A percentile compares a stretch with the other conserved stretches of the same genome.
Evolutionary conservation across 768 basidiomycete genomes (phyloP).

Genomic region (Phylloporus arenicola): DNA sequence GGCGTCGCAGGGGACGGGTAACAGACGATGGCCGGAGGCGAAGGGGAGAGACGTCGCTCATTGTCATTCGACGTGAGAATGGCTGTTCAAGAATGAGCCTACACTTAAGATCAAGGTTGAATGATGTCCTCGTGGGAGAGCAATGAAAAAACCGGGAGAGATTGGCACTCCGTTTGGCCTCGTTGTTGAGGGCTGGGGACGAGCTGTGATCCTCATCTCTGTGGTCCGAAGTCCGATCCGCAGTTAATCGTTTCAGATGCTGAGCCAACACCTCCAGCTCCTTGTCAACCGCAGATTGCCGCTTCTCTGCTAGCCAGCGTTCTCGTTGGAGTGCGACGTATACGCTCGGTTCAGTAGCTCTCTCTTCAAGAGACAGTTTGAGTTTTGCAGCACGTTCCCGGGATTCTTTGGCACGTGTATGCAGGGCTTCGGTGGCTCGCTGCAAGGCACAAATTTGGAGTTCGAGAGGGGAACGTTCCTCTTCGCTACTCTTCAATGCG

Average conservation of each 20-base stretch:
- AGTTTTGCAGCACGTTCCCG: constrained; percentile 39
- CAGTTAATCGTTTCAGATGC: constrained; percentile 31
- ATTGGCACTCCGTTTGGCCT: constrained; percentile 32
- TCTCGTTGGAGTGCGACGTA: constrained; percentile 40
- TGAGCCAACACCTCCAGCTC: constrained; percentile 34
- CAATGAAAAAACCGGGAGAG: constrained; percentile 35
- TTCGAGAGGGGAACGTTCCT: constrained; percentile 36
- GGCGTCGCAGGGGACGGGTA: constrained; percentile 24
- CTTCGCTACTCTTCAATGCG: constrained; percentile 31
- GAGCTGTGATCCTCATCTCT: constrained; percentile 14
- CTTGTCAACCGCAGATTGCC: constrained; percentile 32
- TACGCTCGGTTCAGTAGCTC: constrained; percentile 33
- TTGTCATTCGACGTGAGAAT: constrained; percentile 31
- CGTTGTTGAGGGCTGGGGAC: constrained; percentile 16
- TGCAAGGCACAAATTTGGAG: constrained; percentile 45
- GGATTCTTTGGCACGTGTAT: constrained; percentile 42
- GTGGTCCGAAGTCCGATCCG: constrained; percentile 19
- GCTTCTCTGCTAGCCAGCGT: constrained; percentile 49
- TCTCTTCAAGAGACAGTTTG: constrained; percentile 33
- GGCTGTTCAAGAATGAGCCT: constrained; percentile 24
- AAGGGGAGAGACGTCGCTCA: constrained; percentile 33
- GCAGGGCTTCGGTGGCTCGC: constrained; percentile 39
- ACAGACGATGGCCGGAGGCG: constrained; percentile 29
- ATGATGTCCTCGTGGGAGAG: constrained; percentile 31
- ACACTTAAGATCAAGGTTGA: constrained; percentile 30